Percentiles rank a stretch among this genome's conserved stretches.
phyloP scores from a whole-genome alignment of 495 filamentous ascomycete species.

The Hypoxylon lienhwacheense region DNA sequence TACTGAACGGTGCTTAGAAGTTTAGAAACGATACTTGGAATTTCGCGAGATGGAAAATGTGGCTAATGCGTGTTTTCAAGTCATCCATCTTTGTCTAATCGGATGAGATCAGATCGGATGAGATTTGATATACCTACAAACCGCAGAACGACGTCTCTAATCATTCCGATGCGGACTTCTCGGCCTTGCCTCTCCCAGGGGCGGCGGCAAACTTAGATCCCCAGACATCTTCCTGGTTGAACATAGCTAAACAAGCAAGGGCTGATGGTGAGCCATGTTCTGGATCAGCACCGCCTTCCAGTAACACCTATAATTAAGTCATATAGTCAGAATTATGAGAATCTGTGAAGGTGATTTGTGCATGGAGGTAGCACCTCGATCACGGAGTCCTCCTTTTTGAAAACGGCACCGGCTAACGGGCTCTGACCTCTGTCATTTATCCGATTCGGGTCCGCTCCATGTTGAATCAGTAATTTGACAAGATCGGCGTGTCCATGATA shows the following conservation, averaged over 20 bases:
- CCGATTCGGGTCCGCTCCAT: conserved; percentile 56
- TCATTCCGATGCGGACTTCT: conserved; percentile 7
- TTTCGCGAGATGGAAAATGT: too few species aligned
- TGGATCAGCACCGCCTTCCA: conserved; percentile 55
- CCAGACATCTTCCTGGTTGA: conserved; percentile 55
- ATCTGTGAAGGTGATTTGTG: neutral
- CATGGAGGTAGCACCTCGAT: conserved; percentile 41
- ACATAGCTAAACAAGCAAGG: conserved; percentile 50
- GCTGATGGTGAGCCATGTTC: conserved; percentile 53
- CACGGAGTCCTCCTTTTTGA: conserved; percentile 56
- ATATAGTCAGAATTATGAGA: neutral
- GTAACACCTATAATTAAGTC: conserved; percentile 36
- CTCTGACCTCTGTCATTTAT: conserved; percentile 58
- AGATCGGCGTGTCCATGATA: conserved; percentile 58
- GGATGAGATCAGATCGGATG: too few species aligned
- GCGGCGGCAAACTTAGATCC: conserved; percentile 49
- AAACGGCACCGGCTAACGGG: conserved; percentile 58
- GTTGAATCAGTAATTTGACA: conserved; percentile 52
- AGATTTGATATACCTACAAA: too few species aligned
- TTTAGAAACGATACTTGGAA: too few species aligned
- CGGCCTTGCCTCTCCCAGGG: conserved; percentile 46
- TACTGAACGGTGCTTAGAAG: too few species aligned
- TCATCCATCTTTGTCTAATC: neutral
- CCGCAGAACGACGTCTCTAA: neutral
- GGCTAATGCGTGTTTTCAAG: too few species aligned